phyloP scores from a whole-genome alignment of 148 eudicot genomes.

The Bassia scoparia region DNA sequence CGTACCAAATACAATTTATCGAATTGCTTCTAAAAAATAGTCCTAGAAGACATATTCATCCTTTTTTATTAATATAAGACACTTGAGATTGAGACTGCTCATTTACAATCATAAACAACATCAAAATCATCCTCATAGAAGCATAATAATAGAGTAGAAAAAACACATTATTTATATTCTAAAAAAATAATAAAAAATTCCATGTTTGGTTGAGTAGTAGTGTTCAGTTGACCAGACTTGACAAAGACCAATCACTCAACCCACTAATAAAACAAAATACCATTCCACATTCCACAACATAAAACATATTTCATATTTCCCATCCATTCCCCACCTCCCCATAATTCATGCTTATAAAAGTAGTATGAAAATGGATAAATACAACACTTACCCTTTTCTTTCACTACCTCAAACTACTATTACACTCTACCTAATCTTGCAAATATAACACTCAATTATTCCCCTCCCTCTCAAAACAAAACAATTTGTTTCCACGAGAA shows the following conservation, averaged over 20 bases:
- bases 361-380: conserved; percentile 1
- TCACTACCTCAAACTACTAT: conserved; percentile 25
- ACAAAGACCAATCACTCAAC: conserved; percentile 25
- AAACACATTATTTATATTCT: conserved; percentile 3
- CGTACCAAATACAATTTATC: too few species aligned
- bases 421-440: conserved; percentile 40
- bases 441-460: conserved; percentile 17
- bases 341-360: conserved; percentile 13
- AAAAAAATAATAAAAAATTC: neutral
- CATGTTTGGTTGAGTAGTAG: conserved; percentile 30
- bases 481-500: too few species aligned
- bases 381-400: conserved; percentile 13
- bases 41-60: too few species aligned
- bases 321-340: conserved; percentile 12
- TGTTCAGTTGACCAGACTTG: conserved; percentile 34
- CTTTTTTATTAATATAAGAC: too few species aligned
- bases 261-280: neutral
- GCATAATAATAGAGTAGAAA: neutral
- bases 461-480: neutral
- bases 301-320: neutral
- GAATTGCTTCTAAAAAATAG: too few species aligned
- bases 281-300: neutral
- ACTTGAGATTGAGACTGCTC: neutral
- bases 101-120: too few species aligned
- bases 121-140: neutral